Evolutionary conservation across 2,329 filamentous ascomycete species (phyloP).

Genomic region (Calonectria montana): DNA sequence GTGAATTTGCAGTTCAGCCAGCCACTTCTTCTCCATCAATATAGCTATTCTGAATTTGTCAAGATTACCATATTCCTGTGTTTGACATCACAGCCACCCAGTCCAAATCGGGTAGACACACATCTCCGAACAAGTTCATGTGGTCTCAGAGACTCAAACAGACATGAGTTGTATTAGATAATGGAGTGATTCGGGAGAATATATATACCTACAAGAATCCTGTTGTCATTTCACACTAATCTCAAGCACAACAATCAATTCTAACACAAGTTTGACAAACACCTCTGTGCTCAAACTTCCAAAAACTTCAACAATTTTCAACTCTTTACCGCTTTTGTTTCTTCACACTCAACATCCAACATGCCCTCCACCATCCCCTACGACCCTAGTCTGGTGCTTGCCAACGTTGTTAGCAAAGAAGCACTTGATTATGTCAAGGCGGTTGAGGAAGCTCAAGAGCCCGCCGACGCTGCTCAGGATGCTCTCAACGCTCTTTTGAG

Average conservation of each 20-base stretch:
- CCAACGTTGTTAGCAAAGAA: conserved; percentile 1
- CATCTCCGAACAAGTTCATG: not conserved
- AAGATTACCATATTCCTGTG: not conserved
- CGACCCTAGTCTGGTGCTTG: conserved; percentile 24
- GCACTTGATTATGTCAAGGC: not conserved
- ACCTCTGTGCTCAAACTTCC: not conserved
- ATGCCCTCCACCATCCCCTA: conserved; percentile 26
- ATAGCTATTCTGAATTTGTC: not conserved
- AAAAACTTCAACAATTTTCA: not conserved
- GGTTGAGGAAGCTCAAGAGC: not conserved
- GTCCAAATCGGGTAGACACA: not conserved
- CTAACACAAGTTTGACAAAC: not conserved
- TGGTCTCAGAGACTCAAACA: not conserved
- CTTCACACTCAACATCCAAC: not conserved
- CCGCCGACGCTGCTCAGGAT: conserved; percentile 27
- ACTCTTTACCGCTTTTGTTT: not conserved
- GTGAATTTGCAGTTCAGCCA: not conserved
- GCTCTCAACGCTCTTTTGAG: conserved; percentile 26
- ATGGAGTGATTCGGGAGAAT: not conserved
- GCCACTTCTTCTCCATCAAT: not conserved
- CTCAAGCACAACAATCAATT: not conserved
- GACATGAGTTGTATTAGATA: too few relatives aligned
- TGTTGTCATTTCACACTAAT: not conserved
- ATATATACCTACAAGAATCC: not conserved
- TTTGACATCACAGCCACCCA: not conserved